Evolutionary conservation across 2,329 filamentous ascomycete species (phyloP).

Genomic region (Claviceps pusilla): DNA sequence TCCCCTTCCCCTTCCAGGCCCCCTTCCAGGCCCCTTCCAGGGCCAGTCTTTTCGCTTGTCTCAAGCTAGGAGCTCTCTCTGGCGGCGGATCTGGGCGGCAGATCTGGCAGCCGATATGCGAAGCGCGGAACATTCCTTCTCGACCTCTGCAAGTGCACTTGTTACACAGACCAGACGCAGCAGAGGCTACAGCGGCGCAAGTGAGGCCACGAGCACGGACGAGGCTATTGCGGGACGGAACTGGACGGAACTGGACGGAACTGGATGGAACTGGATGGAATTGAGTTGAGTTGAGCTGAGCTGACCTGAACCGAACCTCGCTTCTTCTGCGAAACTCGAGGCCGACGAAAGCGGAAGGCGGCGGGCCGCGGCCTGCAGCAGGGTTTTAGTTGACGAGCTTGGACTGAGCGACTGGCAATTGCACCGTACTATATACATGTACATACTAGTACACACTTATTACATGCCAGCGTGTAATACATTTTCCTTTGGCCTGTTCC

Average conservation of each 20-base stretch:
- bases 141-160: not conserved
- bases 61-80: not conserved
- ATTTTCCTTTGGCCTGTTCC: too few species aligned
- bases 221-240: not conserved
- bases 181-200: too few species aligned
- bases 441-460: too few species aligned
- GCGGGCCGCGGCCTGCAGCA: not conserved
- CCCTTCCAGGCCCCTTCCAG: not conserved
- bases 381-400: not conserved
- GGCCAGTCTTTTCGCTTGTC: not conserved
- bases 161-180: not conserved
- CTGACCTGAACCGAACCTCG: not conserved
- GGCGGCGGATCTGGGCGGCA: not conserved
- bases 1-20: too few species aligned
- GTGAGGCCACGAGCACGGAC: not conserved
- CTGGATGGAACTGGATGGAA: too few species aligned
- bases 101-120: not conserved
- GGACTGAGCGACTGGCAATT: too few species aligned
- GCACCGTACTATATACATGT: too few species aligned
- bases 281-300: too few species aligned
- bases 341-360: not conserved
- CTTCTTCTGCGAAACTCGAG: not conserved
- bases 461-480: too few species aligned
- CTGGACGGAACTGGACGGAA: too few species aligned
- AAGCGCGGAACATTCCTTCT: not conserved